Conservation (phyloP, 2,329 filamentous ascomycete species). For the Aspergillus alliaceus region DNA sequence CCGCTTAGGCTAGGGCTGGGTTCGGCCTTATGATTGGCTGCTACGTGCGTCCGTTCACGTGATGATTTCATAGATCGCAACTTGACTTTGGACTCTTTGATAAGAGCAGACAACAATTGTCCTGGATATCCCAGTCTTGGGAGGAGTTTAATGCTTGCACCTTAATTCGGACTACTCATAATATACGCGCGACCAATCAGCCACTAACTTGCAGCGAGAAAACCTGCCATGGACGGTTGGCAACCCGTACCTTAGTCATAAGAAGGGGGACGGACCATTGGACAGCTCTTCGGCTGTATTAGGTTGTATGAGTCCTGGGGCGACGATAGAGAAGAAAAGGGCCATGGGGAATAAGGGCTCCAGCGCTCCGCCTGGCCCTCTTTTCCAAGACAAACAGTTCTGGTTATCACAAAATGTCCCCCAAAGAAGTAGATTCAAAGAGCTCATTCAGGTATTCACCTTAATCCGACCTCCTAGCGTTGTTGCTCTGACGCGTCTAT, state of each 20-base stretch:
- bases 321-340: neutral
- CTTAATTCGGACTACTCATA: too few relatives aligned
- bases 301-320: neutral
- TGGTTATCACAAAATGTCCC: conserved; percentile 59
- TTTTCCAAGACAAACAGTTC: conserved; percentile 59
- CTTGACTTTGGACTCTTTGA: too few relatives aligned
- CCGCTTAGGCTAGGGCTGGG: conserved; percentile 25
- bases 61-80: too few relatives aligned
- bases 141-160: too few relatives aligned
- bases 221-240: too few relatives aligned
- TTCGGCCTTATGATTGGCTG: conserved; percentile 8
- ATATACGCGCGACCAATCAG: too few relatives aligned
- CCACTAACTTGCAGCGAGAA: too few relatives aligned
- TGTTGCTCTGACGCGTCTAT: conserved; percentile 3
- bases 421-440: conserved; percentile 47
- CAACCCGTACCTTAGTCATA: neutral
- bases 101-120: too few relatives aligned
- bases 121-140: too few relatives aligned
- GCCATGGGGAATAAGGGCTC: neutral
- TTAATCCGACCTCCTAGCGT: neutral
- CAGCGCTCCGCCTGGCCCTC: neutral
- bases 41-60: neutral
- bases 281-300: neutral
- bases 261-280: neutral
- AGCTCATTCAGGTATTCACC: conserved; percentile 47